Evolutionary conservation across 2,329 filamentous ascomycete genomes (phyloP), one percentile per base, ranked within the genome.

Genomic region (Alternaria metachromatica): DNA sequence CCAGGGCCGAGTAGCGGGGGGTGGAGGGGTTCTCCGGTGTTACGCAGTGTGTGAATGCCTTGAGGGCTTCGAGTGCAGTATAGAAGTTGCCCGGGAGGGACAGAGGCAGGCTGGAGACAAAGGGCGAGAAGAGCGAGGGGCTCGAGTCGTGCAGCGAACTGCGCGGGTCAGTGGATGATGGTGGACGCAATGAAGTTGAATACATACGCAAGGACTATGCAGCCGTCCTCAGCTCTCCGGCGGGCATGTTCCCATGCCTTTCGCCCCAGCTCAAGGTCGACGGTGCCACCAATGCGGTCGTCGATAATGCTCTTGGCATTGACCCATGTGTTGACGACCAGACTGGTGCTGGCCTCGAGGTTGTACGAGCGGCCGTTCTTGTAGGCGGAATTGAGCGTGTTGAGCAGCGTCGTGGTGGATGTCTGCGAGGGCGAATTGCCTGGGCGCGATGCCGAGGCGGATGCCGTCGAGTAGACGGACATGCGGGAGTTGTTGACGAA

Each of bases 181-280:
- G 46, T 41, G 41, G 23, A 20, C 18, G 21, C 49, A 33, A 28
- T 49, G 30, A 37, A 13, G 26, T 2, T n/a, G 18, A 18, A 15
- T 56, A 81, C 89, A 71, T 85, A 97, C 93, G 92, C 92, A 70
- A 99, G 82, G 58, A 98, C 86, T 67, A 99, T 92, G 77, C 94
- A 97, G 15, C 93, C 94, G 82, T 99, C 96, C 80, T 99, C 96
- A 45, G 96, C 96, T 83, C 96, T 89, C 66, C 96, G 89, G 71
- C 95, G 88, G 60, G 96, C 95, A 84, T 99, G 96, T 82, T 99
- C 96, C 95, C 96, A 99, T 3, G 94, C 94, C 78, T 93, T 89
- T 56, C 88, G 85, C 15, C 92, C 92, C 55, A 99, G 82, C 21
- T 91, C 88, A 45, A 87, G 82, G 81, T 99, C 96, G 45, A 98